Conservation (phyloP, 805 yeast species). For the Candida sanyiensis region DNA sequence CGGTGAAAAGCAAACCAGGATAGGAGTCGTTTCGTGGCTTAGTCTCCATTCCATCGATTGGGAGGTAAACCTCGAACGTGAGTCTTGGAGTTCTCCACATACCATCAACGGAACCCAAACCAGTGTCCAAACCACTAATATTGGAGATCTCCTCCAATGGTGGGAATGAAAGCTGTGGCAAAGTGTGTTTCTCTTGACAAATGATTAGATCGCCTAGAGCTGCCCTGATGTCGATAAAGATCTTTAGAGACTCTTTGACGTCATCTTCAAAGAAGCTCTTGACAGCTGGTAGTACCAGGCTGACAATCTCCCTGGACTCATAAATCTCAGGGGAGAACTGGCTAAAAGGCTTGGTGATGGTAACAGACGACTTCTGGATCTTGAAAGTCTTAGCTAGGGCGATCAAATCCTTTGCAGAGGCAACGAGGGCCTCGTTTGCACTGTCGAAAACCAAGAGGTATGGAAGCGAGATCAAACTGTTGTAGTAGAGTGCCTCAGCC, state of each 20-base stretch:
- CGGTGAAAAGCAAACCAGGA: slow-evolving; percentile 62
- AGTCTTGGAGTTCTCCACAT: slow-evolving; percentile 64
- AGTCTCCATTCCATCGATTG: slow-evolving; percentile 55
- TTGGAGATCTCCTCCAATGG: slow-evolving; percentile 30
- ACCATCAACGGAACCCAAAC: slow-evolving; percentile 51
- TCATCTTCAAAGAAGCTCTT: slow-evolving; percentile 5
- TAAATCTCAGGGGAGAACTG: slow-evolving; percentile 38
- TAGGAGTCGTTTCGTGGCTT: slow-evolving; percentile 49
- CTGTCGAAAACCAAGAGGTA: slow-evolving; percentile 46
- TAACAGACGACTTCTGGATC: slow-evolving; percentile 18
- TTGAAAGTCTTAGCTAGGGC: slow-evolving; percentile 38
- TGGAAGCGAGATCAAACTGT: slow-evolving; percentile 59
- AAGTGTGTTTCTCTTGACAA: slow-evolving; percentile 16
- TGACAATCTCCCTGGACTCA: slow-evolving; percentile 42
- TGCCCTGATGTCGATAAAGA: slow-evolving; percentile 33
- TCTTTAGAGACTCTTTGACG: slow-evolving; percentile 23
- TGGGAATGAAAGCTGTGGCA: slow-evolving; percentile 30
- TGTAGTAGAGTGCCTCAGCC: slow-evolving; percentile 64
- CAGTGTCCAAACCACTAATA: slow-evolving; percentile 29
- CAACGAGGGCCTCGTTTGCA: slow-evolving; percentile 30
- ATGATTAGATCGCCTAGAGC: slow-evolving; percentile 14
- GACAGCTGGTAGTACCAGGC: slow-evolving; percentile 46
- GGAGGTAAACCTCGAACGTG: slow-evolving; percentile 54
- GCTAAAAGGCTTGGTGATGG: slow-evolving; percentile 25
- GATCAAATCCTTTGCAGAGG: slow-evolving; percentile 34